Conservation (phyloP, 1,284 basidiomycete genomes). For the Tausonia pullulans region DNA sequence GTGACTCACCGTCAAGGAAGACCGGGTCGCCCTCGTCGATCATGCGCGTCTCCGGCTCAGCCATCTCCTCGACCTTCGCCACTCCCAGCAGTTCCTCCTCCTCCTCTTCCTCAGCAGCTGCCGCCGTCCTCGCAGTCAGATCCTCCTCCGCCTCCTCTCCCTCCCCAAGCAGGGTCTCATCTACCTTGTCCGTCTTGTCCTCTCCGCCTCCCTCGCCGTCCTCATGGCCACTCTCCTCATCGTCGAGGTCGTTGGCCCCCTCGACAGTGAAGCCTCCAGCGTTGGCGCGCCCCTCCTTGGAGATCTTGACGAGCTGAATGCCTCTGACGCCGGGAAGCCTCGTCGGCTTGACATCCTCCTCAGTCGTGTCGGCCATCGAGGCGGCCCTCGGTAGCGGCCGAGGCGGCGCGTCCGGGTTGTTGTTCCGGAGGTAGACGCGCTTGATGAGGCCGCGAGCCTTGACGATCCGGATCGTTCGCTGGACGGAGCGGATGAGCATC, state of each 20-base stretch:
- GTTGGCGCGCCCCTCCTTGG: neutral
- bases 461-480: constrained; percentile 20
- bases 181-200: constrained; percentile 50
- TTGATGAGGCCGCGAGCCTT: constrained; percentile 32
- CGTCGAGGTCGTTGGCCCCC: neutral
- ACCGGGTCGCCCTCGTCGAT: no score
- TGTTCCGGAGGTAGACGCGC: constrained; percentile 18
- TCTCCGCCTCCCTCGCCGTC: constrained; percentile 9
- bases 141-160: constrained; percentile 38
- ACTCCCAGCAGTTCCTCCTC: constrained; percentile 18
- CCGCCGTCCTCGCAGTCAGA: constrained; percentile 23
- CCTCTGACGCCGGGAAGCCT: constrained; percentile 17
- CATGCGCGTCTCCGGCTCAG: no score
- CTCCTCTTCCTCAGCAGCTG: constrained; percentile 17
- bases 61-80: constrained; percentile 25
- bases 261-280: neutral
- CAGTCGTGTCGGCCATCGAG: constrained; percentile 2
- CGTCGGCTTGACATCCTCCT: no score
- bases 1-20: no score
- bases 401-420: constrained; percentile 19
- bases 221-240: constrained; percentile 1
- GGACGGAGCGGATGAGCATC: neutral
- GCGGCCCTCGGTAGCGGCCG: constrained; percentile 21
- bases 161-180: constrained; percentile 28
- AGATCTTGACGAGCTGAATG: constrained; percentile 2